phyloP scores from a whole-genome alignment of 768 basidiomycete genomes.

The Leccinellum luteum region DNA sequence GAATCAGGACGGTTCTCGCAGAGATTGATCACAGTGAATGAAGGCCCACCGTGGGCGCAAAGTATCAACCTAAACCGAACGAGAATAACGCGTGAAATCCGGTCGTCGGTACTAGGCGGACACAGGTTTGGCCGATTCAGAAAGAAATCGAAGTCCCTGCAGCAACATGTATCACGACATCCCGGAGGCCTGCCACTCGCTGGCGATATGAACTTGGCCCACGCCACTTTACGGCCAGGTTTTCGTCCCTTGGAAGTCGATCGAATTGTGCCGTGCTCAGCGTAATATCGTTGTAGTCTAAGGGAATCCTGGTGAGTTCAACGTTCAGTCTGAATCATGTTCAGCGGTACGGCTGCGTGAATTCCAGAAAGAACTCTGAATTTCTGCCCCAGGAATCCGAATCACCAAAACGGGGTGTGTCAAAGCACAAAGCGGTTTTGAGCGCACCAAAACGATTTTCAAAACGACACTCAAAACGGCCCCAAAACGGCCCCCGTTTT shows the following conservation, averaged over 20 bases:
- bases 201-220: too few species aligned
- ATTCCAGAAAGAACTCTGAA: not conserved
- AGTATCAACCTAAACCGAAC: not conserved
- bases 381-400: not conserved
- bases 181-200: too few species aligned
- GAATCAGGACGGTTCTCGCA: not conserved
- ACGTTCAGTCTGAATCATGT: not conserved
- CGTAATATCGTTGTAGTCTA: not conserved
- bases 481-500: too few species aligned
- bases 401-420: too few species aligned
- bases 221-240: not conserved
- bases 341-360: not conserved
- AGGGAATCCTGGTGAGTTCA: not conserved
- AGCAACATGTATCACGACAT: too few species aligned
- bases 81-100: too few species aligned
- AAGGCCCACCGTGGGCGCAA: not conserved
- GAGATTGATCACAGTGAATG: not conserved
- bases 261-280: not conserved
- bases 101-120: too few species aligned
- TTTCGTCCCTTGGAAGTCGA: not conserved
- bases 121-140: too few species aligned
- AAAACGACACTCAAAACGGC: too few species aligned
- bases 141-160: too few species aligned
- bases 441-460: too few species aligned
- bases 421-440: too few species aligned